phyloP scores from a whole-genome alignment of 2,329 filamentous ascomycete species.

The Orbilia brochopaga region DNA sequence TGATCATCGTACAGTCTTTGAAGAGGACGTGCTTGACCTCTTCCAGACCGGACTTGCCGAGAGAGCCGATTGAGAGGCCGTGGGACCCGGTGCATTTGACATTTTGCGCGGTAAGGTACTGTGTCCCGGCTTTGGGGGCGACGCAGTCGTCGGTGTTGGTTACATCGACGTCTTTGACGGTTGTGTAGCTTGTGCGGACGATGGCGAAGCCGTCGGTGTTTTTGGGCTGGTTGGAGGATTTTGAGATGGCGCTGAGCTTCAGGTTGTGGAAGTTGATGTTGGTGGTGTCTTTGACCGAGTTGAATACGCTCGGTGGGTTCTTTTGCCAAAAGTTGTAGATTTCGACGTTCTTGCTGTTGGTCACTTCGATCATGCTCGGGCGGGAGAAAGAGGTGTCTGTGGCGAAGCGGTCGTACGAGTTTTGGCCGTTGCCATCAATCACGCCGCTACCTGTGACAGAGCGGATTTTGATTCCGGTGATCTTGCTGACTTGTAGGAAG shows the following conservation, averaged over 20 bases:
- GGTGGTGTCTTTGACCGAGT: conserved; percentile 57
- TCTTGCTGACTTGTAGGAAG: conserved; percentile 59
- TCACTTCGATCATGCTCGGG: conserved; percentile 60
- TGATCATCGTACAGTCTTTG: conserved; percentile 58
- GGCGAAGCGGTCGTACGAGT: conserved; percentile 59
- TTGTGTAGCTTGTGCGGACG: conserved; percentile 58
- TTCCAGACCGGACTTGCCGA: conserved; percentile 59
- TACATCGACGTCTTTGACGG: conserved; percentile 57
- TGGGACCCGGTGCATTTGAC: conserved; percentile 62
- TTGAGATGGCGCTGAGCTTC: conserved; percentile 58
- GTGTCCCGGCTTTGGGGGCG: conserved; percentile 60
- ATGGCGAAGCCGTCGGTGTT: conserved; percentile 62
- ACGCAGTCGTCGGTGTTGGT: conserved; percentile 61
- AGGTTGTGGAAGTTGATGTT: conserved; percentile 58
- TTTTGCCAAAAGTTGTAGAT: conserved; percentile 58
- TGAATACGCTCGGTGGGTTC: conserved; percentile 62
- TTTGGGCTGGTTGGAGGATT: conserved; percentile 58
- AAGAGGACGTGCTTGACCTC: conserved; percentile 60
- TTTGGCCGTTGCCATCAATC: conserved; percentile 62
- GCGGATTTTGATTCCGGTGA: conserved; percentile 58
- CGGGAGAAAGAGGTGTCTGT: conserved; percentile 58
- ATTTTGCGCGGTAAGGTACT: conserved; percentile 58
- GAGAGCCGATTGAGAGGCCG: conserved; percentile 61
- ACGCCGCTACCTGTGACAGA: conserved; percentile 59
- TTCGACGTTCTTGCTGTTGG: conserved; percentile 58